Evolutionary conservation across 2,329 filamentous ascomycete genomes (phyloP), one percentile per base, ranked within the genome.

Genomic region (Tricladium varicosporioides): DNA sequence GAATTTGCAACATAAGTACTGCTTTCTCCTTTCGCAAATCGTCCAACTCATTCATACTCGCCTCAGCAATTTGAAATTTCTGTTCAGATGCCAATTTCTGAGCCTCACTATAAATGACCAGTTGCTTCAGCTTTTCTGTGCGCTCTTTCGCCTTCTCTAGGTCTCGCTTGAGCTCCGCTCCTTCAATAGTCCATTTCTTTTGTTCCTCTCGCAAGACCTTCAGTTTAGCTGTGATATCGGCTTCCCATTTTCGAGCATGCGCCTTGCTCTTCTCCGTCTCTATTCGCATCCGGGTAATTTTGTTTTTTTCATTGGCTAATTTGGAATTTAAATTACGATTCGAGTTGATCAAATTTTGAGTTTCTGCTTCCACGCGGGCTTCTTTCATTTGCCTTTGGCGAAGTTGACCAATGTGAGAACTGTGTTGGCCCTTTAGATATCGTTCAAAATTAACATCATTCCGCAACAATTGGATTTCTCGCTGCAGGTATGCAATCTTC

Each of bases 361-460:
- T 91, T 68, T 94, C 89, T 0, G 90, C 89, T 69, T 93, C 90
- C 1, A 84, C 87, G 1, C 89, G 88, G 7, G 88, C 88, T 70
- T 92, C 88, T 62, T 83, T 83, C 61, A 93, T 84, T 57, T 91
- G 86, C 60, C 86, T 85, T 13, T 88, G 80, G 63, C 89, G 86
- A 44, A 94, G 74, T 66, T 91, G 88, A 1, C 89, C 89, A 68
- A 94, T 92, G 58, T 93, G 89, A 1, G 86, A 83, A 63, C 92
- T 83, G 70, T 93, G 90, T 67, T 94, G 90, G 62, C 91, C 84
- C 69, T 92, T 93, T 66, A 93, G 80, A 71, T 91, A 93, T 22
- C 88, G 81, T 70, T 94, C 91, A 67, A 93, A 94, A 62, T 88
- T 89, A 45, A 94, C 77, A 65, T 94, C 89, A 60, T 92, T 94